A percentile compares a stretch with the other conserved stretches of the same genome.
Evolutionary conservation across 805 yeast species (phyloP).

Genomic region (Ogataea ramenticola): DNA sequence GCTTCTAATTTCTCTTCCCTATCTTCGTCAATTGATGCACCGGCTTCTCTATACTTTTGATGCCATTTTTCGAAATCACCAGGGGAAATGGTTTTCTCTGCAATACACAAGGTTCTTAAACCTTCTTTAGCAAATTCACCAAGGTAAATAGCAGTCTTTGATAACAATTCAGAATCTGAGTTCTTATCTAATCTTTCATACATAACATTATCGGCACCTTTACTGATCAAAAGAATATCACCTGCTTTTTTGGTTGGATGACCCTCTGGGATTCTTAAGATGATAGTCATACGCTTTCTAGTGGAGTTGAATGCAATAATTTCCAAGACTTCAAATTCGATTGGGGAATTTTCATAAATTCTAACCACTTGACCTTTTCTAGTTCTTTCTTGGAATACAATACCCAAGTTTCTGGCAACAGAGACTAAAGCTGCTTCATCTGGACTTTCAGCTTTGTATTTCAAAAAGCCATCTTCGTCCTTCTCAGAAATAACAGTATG

Average conservation of each 20-base stretch:
- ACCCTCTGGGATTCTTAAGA: slow-evolving; percentile 37
- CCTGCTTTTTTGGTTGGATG: neutral
- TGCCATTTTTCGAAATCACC: slow-evolving; percentile 58
- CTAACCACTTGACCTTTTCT: slow-evolving; percentile 39
- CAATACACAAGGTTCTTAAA: slow-evolving; percentile 73
- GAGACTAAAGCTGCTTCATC: slow-evolving; percentile 80
- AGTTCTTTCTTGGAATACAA: slow-evolving; percentile 48
- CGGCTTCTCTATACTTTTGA: slow-evolving; percentile 52
- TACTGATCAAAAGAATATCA: slow-evolving; percentile 27
- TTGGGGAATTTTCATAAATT: slow-evolving; percentile 37
- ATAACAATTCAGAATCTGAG: slow-evolving; percentile 34
- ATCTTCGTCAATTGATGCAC: slow-evolving; percentile 48
- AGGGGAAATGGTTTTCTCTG: slow-evolving; percentile 62
- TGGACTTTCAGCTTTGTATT: slow-evolving; percentile 74
- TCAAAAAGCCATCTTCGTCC: slow-evolving; percentile 32
- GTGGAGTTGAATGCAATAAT: slow-evolving; percentile 61
- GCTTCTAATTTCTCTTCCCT: slow-evolving; percentile 70
- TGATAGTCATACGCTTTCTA: slow-evolving; percentile 70
- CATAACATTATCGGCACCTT: slow-evolving; percentile 81
- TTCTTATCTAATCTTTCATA: slow-evolving; percentile 52
- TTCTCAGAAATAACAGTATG: slow-evolving; percentile 67
- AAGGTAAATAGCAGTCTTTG: slow-evolving; percentile 64
- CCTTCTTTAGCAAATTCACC: slow-evolving; percentile 82
- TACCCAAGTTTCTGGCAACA: slow-evolving; percentile 67
- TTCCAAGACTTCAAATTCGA: slow-evolving; percentile 43